These are phyloP conservation scores for Santalum album DNA, from an alignment of 164 flowering plant species.

Conservation along the genomic window DNA sequence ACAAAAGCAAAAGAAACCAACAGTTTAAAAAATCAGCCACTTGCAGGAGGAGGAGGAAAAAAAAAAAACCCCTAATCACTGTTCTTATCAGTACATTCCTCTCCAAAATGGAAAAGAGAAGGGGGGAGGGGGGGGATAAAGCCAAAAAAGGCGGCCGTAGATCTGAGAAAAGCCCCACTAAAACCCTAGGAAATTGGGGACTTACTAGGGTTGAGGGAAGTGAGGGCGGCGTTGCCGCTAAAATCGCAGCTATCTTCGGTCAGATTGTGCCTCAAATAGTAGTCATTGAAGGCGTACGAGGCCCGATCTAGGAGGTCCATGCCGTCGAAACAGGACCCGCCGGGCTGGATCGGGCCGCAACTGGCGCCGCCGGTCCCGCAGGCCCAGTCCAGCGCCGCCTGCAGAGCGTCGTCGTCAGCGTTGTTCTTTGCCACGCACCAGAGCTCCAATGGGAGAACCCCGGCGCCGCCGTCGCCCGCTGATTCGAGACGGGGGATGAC, in stretches of 20 bases:
- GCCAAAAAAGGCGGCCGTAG: not conserved
- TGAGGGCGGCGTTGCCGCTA: slow-evolving; percentile 52
- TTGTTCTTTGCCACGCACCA: slow-evolving; percentile 98
- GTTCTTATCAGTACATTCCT: no score
- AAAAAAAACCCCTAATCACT: not conserved
- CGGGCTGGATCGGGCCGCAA: slow-evolving; percentile 56
- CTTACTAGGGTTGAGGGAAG: slow-evolving; percentile 69
- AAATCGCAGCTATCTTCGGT: slow-evolving; percentile 55
- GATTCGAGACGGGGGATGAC: not conserved
- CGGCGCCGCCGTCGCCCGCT: slow-evolving; percentile 7
- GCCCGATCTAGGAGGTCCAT: slow-evolving; percentile 45
- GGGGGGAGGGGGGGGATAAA: no score
- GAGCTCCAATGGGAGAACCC: slow-evolving; percentile 26
- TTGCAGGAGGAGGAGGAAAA: no score
- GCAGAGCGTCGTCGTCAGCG: slow-evolving; percentile 67
- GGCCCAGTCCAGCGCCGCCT: slow-evolving; percentile 73
- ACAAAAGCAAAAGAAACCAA: not conserved
- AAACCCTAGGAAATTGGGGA: not conserved
- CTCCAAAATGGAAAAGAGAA: no score
- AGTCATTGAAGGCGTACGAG: slow-evolving; percentile 76
- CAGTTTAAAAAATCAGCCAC: not conserved
- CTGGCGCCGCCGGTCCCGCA: slow-evolving; percentile 73
- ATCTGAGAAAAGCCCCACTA: not conserved
- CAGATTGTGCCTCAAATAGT: slow-evolving; percentile 41
- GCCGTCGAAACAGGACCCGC: slow-evolving; percentile 57